Evolutionary conservation across 2,329 filamentous ascomycete species (phyloP).

Genomic region (Cladosporium sp.): DNA sequence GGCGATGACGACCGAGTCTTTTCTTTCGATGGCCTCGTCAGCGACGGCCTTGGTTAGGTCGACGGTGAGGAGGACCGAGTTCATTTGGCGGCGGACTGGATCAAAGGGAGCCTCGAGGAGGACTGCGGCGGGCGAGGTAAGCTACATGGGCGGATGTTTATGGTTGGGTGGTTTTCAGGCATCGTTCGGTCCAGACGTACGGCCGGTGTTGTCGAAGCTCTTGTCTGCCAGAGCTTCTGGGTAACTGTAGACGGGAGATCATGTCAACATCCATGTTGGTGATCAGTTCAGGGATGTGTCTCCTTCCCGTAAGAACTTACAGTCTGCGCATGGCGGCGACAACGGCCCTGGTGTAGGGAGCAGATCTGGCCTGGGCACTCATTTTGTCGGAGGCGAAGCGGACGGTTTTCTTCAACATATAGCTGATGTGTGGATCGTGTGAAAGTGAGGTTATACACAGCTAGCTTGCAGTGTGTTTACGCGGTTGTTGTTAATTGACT

Average conservation of each 20-base stretch:
- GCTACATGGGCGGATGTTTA: neutral
- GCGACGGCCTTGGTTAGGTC: conserved; percentile 87
- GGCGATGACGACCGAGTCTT: conserved; percentile 74
- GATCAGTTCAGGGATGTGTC: neutral
- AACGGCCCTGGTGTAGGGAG: conserved; percentile 63
- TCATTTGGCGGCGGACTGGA: conserved; percentile 51
- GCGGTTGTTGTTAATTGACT: neutral
- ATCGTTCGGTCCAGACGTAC: conserved; percentile 34
- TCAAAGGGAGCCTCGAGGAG: conserved; percentile 65
- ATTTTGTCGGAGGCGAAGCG: conserved; percentile 35
- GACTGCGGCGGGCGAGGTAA: conserved; percentile 39
- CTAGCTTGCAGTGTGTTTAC: too few species aligned
- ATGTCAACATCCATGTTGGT: neutral
- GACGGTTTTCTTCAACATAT: conserved; percentile 29
- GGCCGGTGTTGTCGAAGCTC: conserved; percentile 93
- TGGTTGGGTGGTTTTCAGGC: neutral
- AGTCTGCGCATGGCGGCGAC: conserved; percentile 74
- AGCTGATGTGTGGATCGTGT: conserved; percentile 13
- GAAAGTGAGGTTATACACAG: too few species aligned
- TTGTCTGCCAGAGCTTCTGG: conserved; percentile 84
- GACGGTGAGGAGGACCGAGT: conserved; percentile 75
- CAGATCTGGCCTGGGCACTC: conserved; percentile 38
- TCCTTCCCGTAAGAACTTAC: conserved; percentile 45
- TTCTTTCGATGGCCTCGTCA: conserved; percentile 76
- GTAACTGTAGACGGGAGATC: conserved; percentile 61